Conservation (phyloP, 2,329 filamentous ascomycete species). For the Epichloe scottii region DNA sequence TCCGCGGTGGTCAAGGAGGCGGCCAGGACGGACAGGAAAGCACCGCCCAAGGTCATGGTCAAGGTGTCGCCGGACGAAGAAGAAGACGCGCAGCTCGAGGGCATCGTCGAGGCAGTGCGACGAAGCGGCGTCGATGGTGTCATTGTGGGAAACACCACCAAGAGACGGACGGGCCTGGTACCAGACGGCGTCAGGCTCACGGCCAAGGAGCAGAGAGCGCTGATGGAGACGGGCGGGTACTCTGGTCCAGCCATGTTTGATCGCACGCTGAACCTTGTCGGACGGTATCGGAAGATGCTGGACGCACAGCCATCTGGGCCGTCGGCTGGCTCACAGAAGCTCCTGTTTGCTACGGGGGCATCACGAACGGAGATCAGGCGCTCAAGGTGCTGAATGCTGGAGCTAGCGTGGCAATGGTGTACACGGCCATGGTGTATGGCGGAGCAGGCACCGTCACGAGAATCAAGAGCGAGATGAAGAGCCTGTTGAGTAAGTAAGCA, state of each 20-base stretch:
- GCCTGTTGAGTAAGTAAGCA: constrained; percentile 9
- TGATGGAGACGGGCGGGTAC: constrained; percentile 75
- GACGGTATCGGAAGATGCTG: constrained; percentile 60
- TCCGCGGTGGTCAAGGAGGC: constrained; percentile 74
- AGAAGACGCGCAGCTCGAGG: constrained; percentile 67
- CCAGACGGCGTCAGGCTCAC: constrained; percentile 55
- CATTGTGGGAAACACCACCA: constrained; percentile 96
- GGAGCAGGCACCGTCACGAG: constrained; percentile 52
- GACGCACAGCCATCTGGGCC: constrained; percentile 32
- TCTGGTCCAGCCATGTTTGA: constrained; percentile 84
- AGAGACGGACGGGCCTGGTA: constrained; percentile 59
- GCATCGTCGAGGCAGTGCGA: constrained; percentile 78
- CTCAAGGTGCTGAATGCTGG: constrained; percentile 73
- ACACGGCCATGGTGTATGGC: constrained; percentile 61
- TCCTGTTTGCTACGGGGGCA: constrained; percentile 87
- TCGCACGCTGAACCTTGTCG: constrained; percentile 65
- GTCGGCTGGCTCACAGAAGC: constrained; percentile 42
- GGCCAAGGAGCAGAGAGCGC: constrained; percentile 49
- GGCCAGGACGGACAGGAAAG: constrained; percentile 51
- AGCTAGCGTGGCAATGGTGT: constrained; percentile 82
- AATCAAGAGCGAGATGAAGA: constrained; percentile 51
- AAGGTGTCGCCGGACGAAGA: constrained; percentile 97
- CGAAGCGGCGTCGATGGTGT: constrained; percentile 82
- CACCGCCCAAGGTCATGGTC: constrained; percentile 70
- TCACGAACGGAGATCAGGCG: constrained; percentile 79